These are phyloP conservation scores for Coelastrella sp. DNA, from an alignment of 139 green algal genomes.

Conservation along the genomic window DNA sequence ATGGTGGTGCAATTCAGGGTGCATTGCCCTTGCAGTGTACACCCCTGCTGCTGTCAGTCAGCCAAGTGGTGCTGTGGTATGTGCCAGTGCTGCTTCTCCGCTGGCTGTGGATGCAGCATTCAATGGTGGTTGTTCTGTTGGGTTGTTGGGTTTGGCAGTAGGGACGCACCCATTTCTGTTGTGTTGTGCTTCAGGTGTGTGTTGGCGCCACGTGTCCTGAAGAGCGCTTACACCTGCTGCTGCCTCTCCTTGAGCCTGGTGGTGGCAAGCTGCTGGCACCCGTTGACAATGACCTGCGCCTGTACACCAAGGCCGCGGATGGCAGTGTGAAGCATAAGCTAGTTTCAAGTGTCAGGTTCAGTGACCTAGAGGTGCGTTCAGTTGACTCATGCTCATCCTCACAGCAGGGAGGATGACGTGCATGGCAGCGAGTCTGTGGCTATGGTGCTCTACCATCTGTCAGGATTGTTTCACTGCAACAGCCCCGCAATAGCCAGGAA, in stretches of 20 bases:
- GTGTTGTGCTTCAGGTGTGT: slow-evolving; percentile 17
- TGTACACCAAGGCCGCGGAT: slow-evolving; percentile 39
- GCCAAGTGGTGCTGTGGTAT: no score
- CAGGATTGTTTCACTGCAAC: not conserved
- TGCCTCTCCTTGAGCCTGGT: slow-evolving; percentile 60
- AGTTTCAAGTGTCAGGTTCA: slow-evolving; percentile 42
- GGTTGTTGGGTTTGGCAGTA: no score
- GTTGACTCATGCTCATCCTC: not conserved
- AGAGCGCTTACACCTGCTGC: slow-evolving; percentile 56
- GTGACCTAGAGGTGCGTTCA: slow-evolving; percentile 46
- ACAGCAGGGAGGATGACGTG: no score
- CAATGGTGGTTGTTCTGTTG: no score
- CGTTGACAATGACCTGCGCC: slow-evolving; percentile 46
- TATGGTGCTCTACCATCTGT: not conserved
- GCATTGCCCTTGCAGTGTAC: no score
- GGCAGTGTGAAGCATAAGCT: not conserved
- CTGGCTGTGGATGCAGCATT: no score
- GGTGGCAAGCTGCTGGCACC: slow-evolving; percentile 45
- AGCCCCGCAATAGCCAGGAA: no score
- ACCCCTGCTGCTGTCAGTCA: no score
- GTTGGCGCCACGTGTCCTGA: slow-evolving; percentile 68
- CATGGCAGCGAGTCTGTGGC: no score
- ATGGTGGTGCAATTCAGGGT: no score
- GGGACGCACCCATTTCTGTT: not conserved
- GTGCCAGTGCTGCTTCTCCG: no score